phyloP scores from a whole-genome alignment of 805 yeast species.

The Nematodospora valgi region DNA sequence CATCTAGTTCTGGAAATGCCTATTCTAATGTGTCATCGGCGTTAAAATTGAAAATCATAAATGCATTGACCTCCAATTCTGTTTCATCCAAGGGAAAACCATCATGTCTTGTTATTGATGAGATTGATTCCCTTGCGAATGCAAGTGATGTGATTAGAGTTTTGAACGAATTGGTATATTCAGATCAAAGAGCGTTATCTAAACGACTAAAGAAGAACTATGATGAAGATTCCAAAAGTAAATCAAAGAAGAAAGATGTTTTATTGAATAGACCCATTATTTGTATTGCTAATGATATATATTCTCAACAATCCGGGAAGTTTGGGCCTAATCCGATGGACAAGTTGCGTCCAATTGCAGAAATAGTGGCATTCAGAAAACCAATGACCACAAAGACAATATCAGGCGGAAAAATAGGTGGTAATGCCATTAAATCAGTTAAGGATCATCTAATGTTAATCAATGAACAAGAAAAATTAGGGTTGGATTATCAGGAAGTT shows the following conservation, averaged over 20 bases:
- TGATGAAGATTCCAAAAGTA: constrained; percentile 12
- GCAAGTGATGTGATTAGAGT: constrained; percentile 35
- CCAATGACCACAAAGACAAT: constrained; percentile 48
- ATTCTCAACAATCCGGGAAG: constrained; percentile 39
- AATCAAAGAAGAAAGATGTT: constrained; percentile 33
- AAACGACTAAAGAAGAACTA: constrained; percentile 19
- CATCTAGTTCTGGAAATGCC: constrained; percentile 39
- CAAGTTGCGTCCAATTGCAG: constrained; percentile 68
- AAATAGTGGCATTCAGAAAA: constrained; percentile 62
- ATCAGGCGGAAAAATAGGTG: constrained; percentile 38
- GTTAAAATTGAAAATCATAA: constrained; percentile 36
- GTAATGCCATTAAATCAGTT: constrained; percentile 33
- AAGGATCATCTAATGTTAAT: constrained; percentile 45
- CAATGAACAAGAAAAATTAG: constrained; percentile 50
- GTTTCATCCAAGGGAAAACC: constrained; percentile 63
- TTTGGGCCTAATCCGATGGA: constrained; percentile 56
- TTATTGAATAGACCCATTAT: constrained; percentile 76
- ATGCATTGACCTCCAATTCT: constrained; percentile 57
- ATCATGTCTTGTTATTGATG: constrained; percentile 81
- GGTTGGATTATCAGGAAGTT: constrained; percentile 47
- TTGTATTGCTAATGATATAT: constrained; percentile 87
- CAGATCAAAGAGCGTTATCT: constrained; percentile 53
- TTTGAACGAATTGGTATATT: constrained; percentile 56
- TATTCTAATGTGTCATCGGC: constrained; percentile 24
- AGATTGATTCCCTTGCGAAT: constrained; percentile 59